phyloP scores from a whole-genome alignment of 345 rosid genomes.

The Ceriops zippeliana region DNA sequence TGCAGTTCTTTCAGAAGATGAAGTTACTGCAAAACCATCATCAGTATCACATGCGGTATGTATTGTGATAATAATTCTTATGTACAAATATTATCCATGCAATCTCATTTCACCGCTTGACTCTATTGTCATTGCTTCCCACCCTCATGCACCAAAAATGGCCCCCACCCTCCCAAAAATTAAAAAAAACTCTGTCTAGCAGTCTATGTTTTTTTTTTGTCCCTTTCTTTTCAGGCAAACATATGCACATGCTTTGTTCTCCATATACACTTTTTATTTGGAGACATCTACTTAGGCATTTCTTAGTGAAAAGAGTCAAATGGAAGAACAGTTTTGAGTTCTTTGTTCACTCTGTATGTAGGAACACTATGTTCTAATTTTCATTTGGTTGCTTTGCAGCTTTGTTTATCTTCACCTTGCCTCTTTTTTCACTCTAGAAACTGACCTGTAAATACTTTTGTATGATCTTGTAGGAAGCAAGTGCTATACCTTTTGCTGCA shows the following conservation, averaged over 20 bases:
- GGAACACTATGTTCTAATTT: not conserved
- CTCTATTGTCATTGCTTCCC: not conserved
- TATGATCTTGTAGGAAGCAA: conserved; percentile 63
- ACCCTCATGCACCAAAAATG: too few relatives aligned
- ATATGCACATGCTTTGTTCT: too few relatives aligned
- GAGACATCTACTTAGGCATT: too few relatives aligned
- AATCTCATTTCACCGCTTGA: not conserved
- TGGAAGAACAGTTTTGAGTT: too few relatives aligned
- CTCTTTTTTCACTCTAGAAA: not conserved
- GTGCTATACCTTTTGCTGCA: conserved; percentile 92
- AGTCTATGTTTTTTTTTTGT: too few relatives aligned
- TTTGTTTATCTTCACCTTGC: not conserved
- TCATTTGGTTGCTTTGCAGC: not conserved
- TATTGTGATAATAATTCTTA: not conserved
- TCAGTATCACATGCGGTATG: conserved; percentile 74
- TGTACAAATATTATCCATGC: too few relatives aligned
- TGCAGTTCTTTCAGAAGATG: conserved; percentile 77
- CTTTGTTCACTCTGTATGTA: not conserved
- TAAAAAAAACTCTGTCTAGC: too few relatives aligned
- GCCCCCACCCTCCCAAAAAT: too few relatives aligned
- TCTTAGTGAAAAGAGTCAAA: too few relatives aligned
- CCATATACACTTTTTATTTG: too few relatives aligned
- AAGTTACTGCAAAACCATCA: conserved; percentile 66
- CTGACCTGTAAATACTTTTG: conserved; percentile 9
- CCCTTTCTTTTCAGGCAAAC: too few relatives aligned